These are phyloP conservation scores for Pleochaeta shiraiana DNA, from an alignment of 2,329 filamentous ascomycete species.

Conservation along the genomic window DNA sequence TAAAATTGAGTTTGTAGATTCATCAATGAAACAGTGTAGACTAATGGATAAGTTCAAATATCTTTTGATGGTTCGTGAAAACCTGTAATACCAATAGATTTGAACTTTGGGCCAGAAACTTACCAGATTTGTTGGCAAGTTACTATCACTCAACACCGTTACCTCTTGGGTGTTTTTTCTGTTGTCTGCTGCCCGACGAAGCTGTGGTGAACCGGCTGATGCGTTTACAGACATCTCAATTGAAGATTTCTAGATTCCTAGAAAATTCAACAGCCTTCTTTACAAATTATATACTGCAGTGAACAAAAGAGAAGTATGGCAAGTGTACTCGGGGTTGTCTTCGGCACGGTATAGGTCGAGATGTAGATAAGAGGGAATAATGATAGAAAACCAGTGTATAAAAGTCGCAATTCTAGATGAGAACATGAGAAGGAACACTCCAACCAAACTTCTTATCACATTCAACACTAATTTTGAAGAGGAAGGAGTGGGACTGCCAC, in stretches of 20 bases:
- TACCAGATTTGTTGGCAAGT: slow-evolving; percentile 6
- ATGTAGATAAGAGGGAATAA: slow-evolving; percentile 12
- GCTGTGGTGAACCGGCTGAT: slow-evolving; percentile 23
- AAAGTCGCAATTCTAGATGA: slow-evolving; percentile 16
- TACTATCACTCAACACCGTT: slow-evolving; percentile 10
- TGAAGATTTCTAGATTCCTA: slow-evolving; percentile 3
- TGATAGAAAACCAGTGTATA: slow-evolving; percentile 14
- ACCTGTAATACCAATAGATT: not conserved
- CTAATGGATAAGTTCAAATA: not conserved
- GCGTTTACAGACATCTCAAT: slow-evolving; percentile 22
- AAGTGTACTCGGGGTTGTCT: slow-evolving; percentile 12
- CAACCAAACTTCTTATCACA: not conserved
- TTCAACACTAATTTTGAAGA: not conserved
- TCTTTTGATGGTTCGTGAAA: not conserved
- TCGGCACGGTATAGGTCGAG: slow-evolving; percentile 14
- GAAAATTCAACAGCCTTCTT: slow-evolving; percentile 3
- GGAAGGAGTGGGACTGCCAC: slow-evolving; percentile 2
- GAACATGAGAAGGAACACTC: slow-evolving; percentile 15
- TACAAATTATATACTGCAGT: slow-evolving; percentile 12
- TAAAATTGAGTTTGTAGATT: not conserved
- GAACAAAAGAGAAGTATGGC: too few species aligned
- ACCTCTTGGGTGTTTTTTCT: slow-evolving; percentile 21
- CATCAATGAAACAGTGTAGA: not conserved
- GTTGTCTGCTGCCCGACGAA: slow-evolving; percentile 19
- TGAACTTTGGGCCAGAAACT: not conserved